A percentile compares a stretch with the other conserved stretches of the same genome.
These are phyloP conservation scores for Hanseniaspora pseudoguilliermondii DNA, from an alignment of 805 yeast genomes.

Conservation along the genomic window DNA sequence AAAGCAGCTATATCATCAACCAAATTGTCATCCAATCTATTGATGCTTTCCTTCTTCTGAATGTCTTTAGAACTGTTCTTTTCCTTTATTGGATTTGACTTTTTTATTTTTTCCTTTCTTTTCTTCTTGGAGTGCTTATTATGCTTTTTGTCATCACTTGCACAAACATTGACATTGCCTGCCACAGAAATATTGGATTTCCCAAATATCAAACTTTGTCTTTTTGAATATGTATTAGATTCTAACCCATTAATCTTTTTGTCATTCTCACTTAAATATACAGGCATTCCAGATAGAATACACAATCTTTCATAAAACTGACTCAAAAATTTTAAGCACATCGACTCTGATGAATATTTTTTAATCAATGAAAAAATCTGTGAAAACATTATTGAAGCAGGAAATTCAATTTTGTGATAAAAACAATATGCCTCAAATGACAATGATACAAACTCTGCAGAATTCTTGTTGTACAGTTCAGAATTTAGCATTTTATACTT, in stretches of 20 bases:
- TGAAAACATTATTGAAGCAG: constrained; percentile 23
- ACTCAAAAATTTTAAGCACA: constrained; percentile 23
- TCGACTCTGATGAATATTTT: constrained; percentile 17
- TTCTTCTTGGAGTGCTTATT: neutral
- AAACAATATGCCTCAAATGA: constrained; percentile 29
- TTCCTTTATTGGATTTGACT: neutral
- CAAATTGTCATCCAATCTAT: neutral
- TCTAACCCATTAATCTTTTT: neutral
- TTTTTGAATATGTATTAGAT: neutral
- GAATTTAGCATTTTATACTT: constrained; percentile 20
- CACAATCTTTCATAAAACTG: constrained; percentile 24
- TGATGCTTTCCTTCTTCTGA: neutral
- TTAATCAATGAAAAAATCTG: constrained; percentile 23
- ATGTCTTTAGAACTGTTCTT: neutral
- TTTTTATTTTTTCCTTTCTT: neutral
- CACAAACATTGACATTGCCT: neutral
- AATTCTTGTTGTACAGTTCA: constrained; percentile 21
- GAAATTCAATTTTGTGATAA: constrained; percentile 25
- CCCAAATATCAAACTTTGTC: constrained; percentile 1
- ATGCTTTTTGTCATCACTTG: neutral
- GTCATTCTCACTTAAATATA: constrained; percentile 11
- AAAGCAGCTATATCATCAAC: constrained; percentile 9
- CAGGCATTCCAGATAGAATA: constrained; percentile 22
- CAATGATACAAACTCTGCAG: constrained; percentile 25
- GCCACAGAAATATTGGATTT: neutral